Evolutionary conservation across 2,329 filamentous ascomycete genomes (phyloP), one percentile per base, ranked within the genome.

Genomic region (Stagonosporopsis chrysanthemi): DNA sequence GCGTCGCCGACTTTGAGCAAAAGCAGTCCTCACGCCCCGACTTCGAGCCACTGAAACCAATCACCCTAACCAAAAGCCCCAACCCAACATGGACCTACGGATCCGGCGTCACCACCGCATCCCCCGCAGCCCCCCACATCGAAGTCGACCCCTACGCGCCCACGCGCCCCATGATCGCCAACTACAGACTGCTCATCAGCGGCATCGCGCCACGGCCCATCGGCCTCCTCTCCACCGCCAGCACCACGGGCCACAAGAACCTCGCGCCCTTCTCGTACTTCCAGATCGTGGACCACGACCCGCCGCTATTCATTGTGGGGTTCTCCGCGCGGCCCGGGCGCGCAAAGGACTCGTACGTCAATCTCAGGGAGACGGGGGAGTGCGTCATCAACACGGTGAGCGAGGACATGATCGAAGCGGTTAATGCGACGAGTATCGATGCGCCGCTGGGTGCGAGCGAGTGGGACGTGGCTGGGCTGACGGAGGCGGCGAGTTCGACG

Each of bases 361-460:
- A 71, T 35, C 45, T 70, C 17, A 48, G 56, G 26, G 63, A 64
- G 19, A 68, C 65, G 0, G 63, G 64, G 2, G 67, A 71, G 39
- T 69, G 66, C 36, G 64, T 66, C 56, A 88, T 96, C 79, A 96
- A 93, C 79, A 89, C 95, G 68, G 89, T 96, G 69, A 86, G 84
- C 9, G 91, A 96, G 78, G 83, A 87, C 72, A 94, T 88, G 72
- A 70, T 93, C 68, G 91, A 96, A 80, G 92, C 92, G 0, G 91
- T 91, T 52, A 96, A 96, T 76, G 80, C 87, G 7, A 84, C 88
- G 3, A 83, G 83, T 49, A 85, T 94, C 67, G 90, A 96, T 73
- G 85, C 90, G 0, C 92, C 92, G 0, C 87, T 88, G 60, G 90
- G 88, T 1, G 78, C 84, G 1, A 89, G 86, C 1, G 92, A 96